Evolutionary conservation across 176 grass and related monocot genomes (phyloP).

Genomic region (Aegilops tauschii): DNA sequence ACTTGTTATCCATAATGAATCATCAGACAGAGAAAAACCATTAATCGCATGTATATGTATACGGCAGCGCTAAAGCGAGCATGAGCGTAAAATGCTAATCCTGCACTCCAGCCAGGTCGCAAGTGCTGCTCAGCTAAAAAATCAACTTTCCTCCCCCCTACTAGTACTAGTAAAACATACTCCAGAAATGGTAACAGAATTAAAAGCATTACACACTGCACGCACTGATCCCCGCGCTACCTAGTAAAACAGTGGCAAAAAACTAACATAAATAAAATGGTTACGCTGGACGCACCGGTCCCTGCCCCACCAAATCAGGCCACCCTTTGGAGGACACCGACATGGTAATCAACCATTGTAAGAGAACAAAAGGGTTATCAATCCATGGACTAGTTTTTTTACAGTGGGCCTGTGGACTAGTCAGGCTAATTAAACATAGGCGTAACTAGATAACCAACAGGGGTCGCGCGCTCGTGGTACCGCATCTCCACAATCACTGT

Average conservation of each 20-base stretch:
- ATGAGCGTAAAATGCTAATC: not conserved
- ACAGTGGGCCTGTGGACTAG: not conserved
- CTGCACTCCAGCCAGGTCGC: not conserved
- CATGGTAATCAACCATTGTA: not conserved
- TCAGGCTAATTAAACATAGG: not conserved
- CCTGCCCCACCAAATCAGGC: not conserved
- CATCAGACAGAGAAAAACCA: not conserved
- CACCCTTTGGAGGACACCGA: not conserved
- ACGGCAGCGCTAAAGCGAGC: not conserved
- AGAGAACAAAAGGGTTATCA: not conserved
- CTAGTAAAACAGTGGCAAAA: not conserved
- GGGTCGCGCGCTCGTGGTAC: not conserved
- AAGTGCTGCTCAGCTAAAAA: not conserved
- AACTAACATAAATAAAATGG: not conserved
- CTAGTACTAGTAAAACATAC: too few relatives aligned
- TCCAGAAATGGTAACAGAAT: not conserved
- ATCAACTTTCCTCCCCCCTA: not conserved
- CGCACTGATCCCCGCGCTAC: not conserved
- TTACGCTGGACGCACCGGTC: not conserved
- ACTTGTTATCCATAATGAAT: slow-evolving; percentile 11
- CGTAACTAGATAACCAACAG: not conserved
- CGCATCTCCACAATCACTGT: not conserved
- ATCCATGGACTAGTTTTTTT: not conserved
- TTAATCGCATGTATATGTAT: not conserved
- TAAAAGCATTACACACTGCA: not conserved